A percentile compares a stretch with the other conserved stretches of the same genome.
Evolutionary conservation across 2,329 filamentous ascomycete genomes (phyloP).

Genomic region (Madurella fahalii): DNA sequence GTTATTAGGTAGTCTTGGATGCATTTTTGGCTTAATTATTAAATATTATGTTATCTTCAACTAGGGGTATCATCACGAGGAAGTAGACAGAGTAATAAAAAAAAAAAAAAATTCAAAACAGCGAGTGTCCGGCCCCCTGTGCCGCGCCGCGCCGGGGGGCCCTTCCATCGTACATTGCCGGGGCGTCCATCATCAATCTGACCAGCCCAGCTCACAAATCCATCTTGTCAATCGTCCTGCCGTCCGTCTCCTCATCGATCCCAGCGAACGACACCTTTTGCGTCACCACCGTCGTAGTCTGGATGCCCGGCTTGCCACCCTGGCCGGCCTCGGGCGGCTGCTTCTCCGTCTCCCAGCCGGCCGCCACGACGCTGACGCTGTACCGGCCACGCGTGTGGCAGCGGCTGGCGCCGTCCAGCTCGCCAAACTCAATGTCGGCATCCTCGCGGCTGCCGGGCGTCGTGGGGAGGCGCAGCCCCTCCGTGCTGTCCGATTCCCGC

Average conservation of each 20-base stretch:
- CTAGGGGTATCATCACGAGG: too few species aligned
- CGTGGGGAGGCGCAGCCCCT: conserved; percentile 4
- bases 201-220: too few species aligned
- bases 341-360: background rate
- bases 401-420: background rate
- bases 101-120: too few species aligned
- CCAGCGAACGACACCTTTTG: conserved; percentile 11
- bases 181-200: too few species aligned
- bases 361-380: conserved; percentile 15
- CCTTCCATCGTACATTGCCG: too few species aligned
- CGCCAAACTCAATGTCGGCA: conserved; percentile 13
- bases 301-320: background rate
- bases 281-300: conserved; percentile 13
- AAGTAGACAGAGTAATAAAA: too few species aligned
- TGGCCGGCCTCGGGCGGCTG: background rate
- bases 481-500: conserved; percentile 12
- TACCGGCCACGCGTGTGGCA: background rate
- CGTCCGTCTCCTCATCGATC: background rate
- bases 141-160: too few species aligned
- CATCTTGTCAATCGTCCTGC: background rate
- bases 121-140: too few species aligned
- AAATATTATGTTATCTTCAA: too few species aligned
- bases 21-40: too few species aligned
- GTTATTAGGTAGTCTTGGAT: too few species aligned
- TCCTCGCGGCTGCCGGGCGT: conserved; percentile 1